A percentile compares a stretch with the other conserved stretches of the same genome.
Conservation (phyloP, 2,329 filamentous ascomycete species). For the Pyricularia pennisetigena region DNA sequence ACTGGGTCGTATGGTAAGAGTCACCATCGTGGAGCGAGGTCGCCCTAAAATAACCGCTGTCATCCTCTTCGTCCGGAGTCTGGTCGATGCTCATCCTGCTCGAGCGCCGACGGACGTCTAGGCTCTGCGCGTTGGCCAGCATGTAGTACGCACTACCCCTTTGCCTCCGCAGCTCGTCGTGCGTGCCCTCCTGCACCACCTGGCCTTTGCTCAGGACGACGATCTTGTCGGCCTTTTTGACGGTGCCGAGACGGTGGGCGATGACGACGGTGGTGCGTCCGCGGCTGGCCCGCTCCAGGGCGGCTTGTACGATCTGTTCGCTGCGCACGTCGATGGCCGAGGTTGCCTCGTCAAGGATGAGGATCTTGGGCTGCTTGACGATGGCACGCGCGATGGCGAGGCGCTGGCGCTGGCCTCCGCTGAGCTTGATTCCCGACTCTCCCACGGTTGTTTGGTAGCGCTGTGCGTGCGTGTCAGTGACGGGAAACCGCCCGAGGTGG, state of each 20-base stretch:
- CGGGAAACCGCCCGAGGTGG: background rate
- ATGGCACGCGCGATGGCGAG: slow-evolving; percentile 54
- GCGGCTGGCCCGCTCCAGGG: slow-evolving; percentile 42
- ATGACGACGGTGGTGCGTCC: slow-evolving; percentile 39
- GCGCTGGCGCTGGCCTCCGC: slow-evolving; percentile 53
- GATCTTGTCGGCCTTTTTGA: slow-evolving; percentile 6
- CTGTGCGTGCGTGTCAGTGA: background rate
- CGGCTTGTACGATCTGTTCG: slow-evolving; percentile 40
- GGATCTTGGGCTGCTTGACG: slow-evolving; percentile 47
- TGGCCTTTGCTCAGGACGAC: slow-evolving; percentile 2
- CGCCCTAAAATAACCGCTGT: background rate
- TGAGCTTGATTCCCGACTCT: slow-evolving; percentile 48
- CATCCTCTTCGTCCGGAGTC: background rate
- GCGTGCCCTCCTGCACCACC: slow-evolving; percentile 6
- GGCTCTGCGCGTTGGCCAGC: slow-evolving; percentile 1
- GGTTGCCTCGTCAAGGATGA: slow-evolving; percentile 60
- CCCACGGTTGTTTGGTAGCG: slow-evolving; percentile 48
- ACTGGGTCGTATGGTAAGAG: background rate
- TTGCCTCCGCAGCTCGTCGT: slow-evolving; percentile 3
- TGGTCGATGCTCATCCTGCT: slow-evolving; percentile 15
- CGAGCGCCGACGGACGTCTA: background rate
- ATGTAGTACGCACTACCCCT: background rate
- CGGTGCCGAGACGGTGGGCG: slow-evolving; percentile 5
- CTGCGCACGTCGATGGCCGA: slow-evolving; percentile 35
- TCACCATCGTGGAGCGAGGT: background rate